A percentile compares a stretch with the other conserved stretches of the same genome.
These are phyloP conservation scores for Orbilia quercus DNA, from an alignment of 2,329 filamentous ascomycete species.

Conservation along the genomic window DNA sequence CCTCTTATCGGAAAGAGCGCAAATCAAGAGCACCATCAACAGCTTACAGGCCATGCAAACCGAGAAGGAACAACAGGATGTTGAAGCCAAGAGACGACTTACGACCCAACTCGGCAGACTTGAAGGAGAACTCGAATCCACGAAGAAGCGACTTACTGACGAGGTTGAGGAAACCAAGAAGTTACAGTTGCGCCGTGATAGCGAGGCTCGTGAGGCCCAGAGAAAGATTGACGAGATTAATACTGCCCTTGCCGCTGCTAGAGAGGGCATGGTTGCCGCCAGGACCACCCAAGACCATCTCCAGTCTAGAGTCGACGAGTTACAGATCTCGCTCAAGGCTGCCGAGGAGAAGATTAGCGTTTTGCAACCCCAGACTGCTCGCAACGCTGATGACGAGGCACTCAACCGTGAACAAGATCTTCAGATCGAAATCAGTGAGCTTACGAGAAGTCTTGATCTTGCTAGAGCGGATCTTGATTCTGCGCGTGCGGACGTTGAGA, in stretches of 20 bases:
- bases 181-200: constrained; percentile 83
- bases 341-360: constrained; percentile 87
- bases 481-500: constrained; percentile 81
- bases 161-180: constrained; percentile 89
- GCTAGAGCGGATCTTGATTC: constrained; percentile 82
- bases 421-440: constrained; percentile 81
- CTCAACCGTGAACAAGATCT: constrained; percentile 80
- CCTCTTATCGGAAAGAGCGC: constrained; percentile 82
- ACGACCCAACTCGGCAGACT: constrained; percentile 81
- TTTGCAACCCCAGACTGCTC: constrained; percentile 75
- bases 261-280: constrained; percentile 84
- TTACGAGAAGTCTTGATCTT: constrained; percentile 87
- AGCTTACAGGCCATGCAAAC: constrained; percentile 91
- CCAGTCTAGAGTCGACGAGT: constrained; percentile 86
- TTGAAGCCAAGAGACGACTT: constrained; percentile 81
- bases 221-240: constrained; percentile 93
- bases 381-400: constrained; percentile 70
- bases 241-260: constrained; percentile 78
- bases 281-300: constrained; percentile 92
- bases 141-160: constrained; percentile 83
- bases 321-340: constrained; percentile 86
- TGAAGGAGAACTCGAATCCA: constrained; percentile 79
- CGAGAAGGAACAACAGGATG: constrained; percentile 85
- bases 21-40: constrained; percentile 82
- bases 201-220: constrained; percentile 85